phyloP scores from a whole-genome alignment of 371 early-diverging fungal species.

The Gilbertella persicaria region DNA sequence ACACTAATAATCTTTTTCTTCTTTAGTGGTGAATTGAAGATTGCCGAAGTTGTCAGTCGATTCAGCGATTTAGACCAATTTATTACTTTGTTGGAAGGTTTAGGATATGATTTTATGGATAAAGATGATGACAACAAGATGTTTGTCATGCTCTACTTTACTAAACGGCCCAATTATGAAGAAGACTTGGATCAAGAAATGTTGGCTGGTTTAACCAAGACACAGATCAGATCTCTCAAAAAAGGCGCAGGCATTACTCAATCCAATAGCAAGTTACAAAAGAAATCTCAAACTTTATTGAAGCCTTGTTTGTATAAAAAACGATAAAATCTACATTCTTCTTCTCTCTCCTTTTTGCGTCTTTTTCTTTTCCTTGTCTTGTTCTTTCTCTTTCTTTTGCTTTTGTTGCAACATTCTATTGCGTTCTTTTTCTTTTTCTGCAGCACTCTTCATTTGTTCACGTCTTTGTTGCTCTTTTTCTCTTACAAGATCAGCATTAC shows the following conservation, averaged over 20 bases:
- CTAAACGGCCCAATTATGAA: slow-evolving; percentile 48
- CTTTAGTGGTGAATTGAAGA: slow-evolving; percentile 83
- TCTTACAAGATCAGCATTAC: slow-evolving; percentile 51
- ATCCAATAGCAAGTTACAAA: slow-evolving; percentile 28
- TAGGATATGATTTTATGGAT: slow-evolving; percentile 75
- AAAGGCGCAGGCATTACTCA: slow-evolving; percentile 46
- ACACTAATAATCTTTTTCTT: slow-evolving; percentile 8
- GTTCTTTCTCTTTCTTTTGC: slow-evolving; percentile 44
- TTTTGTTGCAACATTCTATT: slow-evolving; percentile 55
- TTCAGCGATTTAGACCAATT: slow-evolving; percentile 83
- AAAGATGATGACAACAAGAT: slow-evolving; percentile 84
- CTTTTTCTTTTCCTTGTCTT: slow-evolving; percentile 52
- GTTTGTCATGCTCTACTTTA: slow-evolving; percentile 89
- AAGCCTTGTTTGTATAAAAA: slow-evolving; percentile 93
- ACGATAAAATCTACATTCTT: slow-evolving; percentile 65
- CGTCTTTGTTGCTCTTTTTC: slow-evolving; percentile 52
- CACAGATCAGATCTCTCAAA: slow-evolving; percentile 46
- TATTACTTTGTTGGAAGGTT: slow-evolving; percentile 60
- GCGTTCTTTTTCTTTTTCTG: slow-evolving; percentile 57
- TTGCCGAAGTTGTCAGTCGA: slow-evolving; percentile 93
- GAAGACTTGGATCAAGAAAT: slow-evolving; percentile 38
- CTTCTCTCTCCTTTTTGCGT: slow-evolving; percentile 56
- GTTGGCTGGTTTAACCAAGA: slow-evolving; percentile 45
- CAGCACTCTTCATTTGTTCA: slow-evolving; percentile 54
- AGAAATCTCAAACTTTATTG: slow-evolving; percentile 55